Conservation (phyloP, 116 monocot species). For the Zostera marina region DNA sequence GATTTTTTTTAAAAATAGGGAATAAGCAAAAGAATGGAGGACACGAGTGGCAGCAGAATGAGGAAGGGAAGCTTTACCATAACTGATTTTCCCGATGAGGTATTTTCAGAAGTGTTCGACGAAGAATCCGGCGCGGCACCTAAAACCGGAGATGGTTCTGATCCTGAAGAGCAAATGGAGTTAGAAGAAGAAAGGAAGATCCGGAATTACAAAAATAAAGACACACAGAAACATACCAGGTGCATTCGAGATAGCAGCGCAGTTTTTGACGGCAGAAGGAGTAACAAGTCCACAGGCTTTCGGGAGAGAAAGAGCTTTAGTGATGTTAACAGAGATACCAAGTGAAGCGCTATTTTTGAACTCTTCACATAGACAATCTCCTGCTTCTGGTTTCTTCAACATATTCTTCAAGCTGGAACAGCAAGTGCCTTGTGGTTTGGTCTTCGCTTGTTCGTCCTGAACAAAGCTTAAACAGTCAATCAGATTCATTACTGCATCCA, state of each 20-base stretch:
- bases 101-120: too few species aligned
- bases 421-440: conserved; percentile 9
- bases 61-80: not conserved
- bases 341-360: conserved; percentile 7
- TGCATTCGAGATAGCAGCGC: not conserved
- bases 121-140: not conserved
- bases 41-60: not conserved
- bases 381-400: conserved; percentile 1
- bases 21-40: not conserved
- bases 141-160: conserved; percentile 2
- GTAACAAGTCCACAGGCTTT: conserved; percentile 4
- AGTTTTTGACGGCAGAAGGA: conserved; percentile 7
- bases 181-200: not conserved
- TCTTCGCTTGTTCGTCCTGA: conserved; percentile 2
- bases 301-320: conserved; percentile 12
- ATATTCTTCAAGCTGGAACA: conserved; percentile 7
- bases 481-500: not conserved
- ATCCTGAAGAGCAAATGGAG: conserved; percentile 1
- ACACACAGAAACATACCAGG: conserved; percentile 1
- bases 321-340: conserved; percentile 6
- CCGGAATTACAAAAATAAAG: not conserved
- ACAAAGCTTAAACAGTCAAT: conserved; percentile 13
- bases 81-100: not conserved
- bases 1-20: not conserved
- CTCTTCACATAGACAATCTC: conserved; percentile 12